Evolutionary conservation across 2,329 filamentous ascomycete species (phyloP).

Genomic region (Talaromyces sp.): DNA sequence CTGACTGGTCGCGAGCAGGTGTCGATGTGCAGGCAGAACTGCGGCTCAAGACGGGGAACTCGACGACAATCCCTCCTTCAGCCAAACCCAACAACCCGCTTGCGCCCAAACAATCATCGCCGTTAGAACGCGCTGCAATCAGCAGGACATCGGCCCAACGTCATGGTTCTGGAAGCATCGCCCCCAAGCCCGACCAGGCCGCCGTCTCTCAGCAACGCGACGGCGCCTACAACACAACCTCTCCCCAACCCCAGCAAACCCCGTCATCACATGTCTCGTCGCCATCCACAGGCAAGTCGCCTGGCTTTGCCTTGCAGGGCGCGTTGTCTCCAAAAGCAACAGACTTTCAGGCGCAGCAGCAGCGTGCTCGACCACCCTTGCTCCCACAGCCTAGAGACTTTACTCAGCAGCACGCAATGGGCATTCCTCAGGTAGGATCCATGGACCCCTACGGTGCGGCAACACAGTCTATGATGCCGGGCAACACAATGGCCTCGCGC

Average conservation of each 20-base stretch:
- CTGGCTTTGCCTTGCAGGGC: conserved; percentile 56
- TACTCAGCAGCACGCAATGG: conserved; percentile 29
- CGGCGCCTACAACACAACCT: conserved; percentile 41
- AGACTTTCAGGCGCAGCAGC: conserved; percentile 53
- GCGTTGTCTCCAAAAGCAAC: conserved; percentile 58
- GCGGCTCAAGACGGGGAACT: conserved; percentile 84
- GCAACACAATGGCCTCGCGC: conserved; percentile 25
- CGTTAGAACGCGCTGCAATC: conserved; percentile 73
- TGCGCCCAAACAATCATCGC: conserved; percentile 65
- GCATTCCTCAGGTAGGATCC: conserved; percentile 32
- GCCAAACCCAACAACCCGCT: conserved; percentile 57
- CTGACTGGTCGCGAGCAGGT: conserved; percentile 47
- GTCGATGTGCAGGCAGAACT: conserved; percentile 97
- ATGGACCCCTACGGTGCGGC: conserved; percentile 20
- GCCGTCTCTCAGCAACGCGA: conserved; percentile 46
- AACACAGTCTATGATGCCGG: conserved; percentile 24
- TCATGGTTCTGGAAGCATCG: conserved; percentile 62
- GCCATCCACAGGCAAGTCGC: conserved; percentile 58
- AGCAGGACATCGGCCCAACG: conserved; percentile 70
- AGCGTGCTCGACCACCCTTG: conserved; percentile 46
- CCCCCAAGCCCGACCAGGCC: conserved; percentile 57
- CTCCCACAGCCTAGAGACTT: conserved; percentile 31
- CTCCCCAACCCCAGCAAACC: conserved; percentile 73
- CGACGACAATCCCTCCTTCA: conserved; percentile 55
- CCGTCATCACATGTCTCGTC: conserved; percentile 72